Conservation (phyloP, 805 yeast species). For the Ogataea corticis region DNA sequence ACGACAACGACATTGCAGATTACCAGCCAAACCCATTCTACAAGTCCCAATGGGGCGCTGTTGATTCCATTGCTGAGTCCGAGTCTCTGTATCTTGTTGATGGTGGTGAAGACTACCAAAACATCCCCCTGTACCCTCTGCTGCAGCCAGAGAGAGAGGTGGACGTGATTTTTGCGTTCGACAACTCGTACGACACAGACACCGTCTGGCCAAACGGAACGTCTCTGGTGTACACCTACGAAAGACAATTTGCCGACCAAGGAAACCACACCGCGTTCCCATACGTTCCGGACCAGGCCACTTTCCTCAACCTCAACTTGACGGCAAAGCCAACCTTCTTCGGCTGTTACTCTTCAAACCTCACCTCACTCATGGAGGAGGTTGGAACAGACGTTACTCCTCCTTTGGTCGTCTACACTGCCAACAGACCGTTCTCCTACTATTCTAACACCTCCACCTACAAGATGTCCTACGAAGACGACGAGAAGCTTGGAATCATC, state of each 20-base stretch:
- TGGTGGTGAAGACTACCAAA: conserved; percentile 79
- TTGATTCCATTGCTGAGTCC: conserved; percentile 39
- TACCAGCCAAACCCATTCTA: conserved; percentile 73
- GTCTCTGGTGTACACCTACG: conserved; percentile 55
- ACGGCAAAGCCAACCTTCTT: conserved; percentile 76
- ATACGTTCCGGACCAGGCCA: conserved; percentile 68
- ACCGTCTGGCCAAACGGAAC: conserved; percentile 68
- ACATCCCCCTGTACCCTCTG: conserved; percentile 67
- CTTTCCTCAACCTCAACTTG: conserved; percentile 60
- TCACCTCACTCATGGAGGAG: conserved; percentile 50
- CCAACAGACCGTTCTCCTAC: conserved; percentile 68
- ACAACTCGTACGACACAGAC: conserved; percentile 65
- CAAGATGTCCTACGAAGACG: conserved; percentile 59
- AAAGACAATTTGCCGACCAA: conserved; percentile 54
- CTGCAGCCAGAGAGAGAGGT: conserved; percentile 59
- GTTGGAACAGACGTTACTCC: conserved; percentile 45
- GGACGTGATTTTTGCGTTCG: conserved; percentile 66
- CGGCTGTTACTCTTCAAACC: conserved; percentile 72
- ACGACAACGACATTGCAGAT: conserved; percentile 67
- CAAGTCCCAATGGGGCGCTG: conserved; percentile 40
- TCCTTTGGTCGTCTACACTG: conserved; percentile 76
- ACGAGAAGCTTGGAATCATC: conserved; percentile 59
- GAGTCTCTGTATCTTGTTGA: conserved; percentile 60
- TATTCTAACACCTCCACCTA: conserved; percentile 73
- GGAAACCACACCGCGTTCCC: conserved; percentile 72